These are phyloP conservation scores for Pythium sukuiense DNA, from an alignment of 352 stramenopile genomes.

Conservation along the genomic window DNA sequence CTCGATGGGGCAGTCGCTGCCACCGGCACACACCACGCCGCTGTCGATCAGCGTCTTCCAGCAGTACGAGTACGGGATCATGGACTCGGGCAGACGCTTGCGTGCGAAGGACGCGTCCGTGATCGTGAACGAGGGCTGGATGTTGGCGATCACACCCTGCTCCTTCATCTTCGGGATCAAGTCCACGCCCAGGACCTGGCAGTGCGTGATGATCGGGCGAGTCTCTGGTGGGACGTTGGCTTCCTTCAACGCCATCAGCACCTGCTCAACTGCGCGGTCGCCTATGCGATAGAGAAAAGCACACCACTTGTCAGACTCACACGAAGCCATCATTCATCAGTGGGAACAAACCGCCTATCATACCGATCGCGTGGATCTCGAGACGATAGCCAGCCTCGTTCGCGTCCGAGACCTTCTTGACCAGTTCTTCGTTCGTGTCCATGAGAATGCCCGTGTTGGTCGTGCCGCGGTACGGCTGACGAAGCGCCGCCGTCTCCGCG, in stretches of 20 bases:
- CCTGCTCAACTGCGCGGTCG: slow-evolving; percentile 69
- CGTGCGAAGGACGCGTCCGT: slow-evolving; percentile 81
- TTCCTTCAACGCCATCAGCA: slow-evolving; percentile 61
- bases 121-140: slow-evolving; percentile 88
- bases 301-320: background rate
- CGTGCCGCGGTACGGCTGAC: slow-evolving; percentile 60
- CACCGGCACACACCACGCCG: slow-evolving; percentile 77
- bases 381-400: slow-evolving; percentile 64
- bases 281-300: slow-evolving; percentile 31
- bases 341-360: background rate
- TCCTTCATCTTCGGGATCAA: slow-evolving; percentile 68
- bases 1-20: slow-evolving; percentile 86
- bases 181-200: slow-evolving; percentile 81
- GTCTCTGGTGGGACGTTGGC: slow-evolving; percentile 47
- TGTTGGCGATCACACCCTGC: slow-evolving; percentile 83
- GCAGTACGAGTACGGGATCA: slow-evolving; percentile 75
- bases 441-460: slow-evolving; percentile 83
- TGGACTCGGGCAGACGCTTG: slow-evolving; percentile 61
- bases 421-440: slow-evolving; percentile 63
- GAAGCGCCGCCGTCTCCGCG: slow-evolving; percentile 84
- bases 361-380: slow-evolving; percentile 90
- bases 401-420: slow-evolving; percentile 61
- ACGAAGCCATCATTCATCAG: no score
- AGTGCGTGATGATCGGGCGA: slow-evolving; percentile 89
- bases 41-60: slow-evolving; percentile 83